A percentile compares a stretch with the other conserved stretches of the same genome.
phyloP scores from a whole-genome alignment of 1,284 basidiomycete genomes.

The Apiotrichum gracile region DNA sequence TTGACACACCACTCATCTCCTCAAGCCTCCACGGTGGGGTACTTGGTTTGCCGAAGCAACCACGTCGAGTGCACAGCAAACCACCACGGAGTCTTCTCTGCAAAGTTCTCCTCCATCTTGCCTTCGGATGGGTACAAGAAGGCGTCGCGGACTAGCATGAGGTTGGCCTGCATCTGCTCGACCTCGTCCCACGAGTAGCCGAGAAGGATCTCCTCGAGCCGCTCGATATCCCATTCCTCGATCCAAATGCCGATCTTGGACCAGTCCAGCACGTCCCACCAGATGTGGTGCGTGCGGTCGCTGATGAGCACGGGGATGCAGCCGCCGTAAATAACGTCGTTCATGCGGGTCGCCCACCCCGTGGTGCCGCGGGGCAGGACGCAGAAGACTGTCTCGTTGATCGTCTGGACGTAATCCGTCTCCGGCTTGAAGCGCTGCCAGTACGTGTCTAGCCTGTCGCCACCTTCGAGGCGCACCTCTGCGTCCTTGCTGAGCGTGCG shows the following conservation, averaged over 20 bases:
- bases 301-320: conserved; percentile 47
- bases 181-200: conserved; percentile 29
- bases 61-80: conserved; percentile 36
- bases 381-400: conserved; percentile 44
- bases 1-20: too few relatives aligned
- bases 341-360: conserved; percentile 39
- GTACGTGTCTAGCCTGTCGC: background rate
- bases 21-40: conserved; percentile 16
- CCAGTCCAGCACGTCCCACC: conserved; percentile 45
- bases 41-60: conserved; percentile 28
- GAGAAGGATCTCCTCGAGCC: conserved; percentile 37
- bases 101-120: conserved; percentile 15
- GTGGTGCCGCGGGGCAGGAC: conserved; percentile 39
- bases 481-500: background rate
- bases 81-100: conserved; percentile 30
- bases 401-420: conserved; percentile 31
- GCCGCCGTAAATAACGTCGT: conserved; percentile 45
- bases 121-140: conserved; percentile 41
- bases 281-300: conserved; percentile 39
- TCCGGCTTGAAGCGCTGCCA: conserved; percentile 4
- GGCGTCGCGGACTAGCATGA: conserved; percentile 44
- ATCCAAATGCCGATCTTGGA: conserved; percentile 40
- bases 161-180: conserved; percentile 35
- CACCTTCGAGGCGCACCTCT: conserved; percentile 3
- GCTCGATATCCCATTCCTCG: conserved; percentile 34